Evolutionary conservation across 805 yeast species (phyloP).

Genomic region (Hanseniaspora lindneri): DNA sequence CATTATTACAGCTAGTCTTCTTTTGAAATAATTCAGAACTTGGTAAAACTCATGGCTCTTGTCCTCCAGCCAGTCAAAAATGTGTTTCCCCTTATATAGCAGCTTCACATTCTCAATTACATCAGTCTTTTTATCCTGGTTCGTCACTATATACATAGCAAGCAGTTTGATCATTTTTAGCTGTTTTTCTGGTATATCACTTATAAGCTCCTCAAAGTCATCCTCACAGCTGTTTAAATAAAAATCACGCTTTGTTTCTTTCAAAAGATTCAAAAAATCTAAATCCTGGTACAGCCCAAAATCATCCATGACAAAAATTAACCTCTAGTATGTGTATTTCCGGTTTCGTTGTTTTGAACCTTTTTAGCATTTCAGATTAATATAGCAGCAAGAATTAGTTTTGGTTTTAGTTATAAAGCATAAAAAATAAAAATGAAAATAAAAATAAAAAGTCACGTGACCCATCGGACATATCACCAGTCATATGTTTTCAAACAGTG

Average conservation of each 20-base stretch:
- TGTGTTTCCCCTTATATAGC: neutral
- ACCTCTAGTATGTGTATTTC: neutral
- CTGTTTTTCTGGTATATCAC: neutral
- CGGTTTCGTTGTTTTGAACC: too few relatives aligned
- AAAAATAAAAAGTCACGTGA: too few relatives aligned
- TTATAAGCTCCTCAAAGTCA: neutral
- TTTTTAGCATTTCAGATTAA: too few relatives aligned
- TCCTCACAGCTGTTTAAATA: neutral
- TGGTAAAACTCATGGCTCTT: conserved; percentile 1
- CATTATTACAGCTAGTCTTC: neutral
- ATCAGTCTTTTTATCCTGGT: neutral
- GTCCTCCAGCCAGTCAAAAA: conserved; percentile 11
- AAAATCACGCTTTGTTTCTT: neutral
- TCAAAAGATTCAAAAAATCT: neutral
- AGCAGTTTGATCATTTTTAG: conserved; percentile 9
- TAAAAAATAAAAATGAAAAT: too few relatives aligned
- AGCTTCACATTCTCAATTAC: neutral
- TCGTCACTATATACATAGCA: conserved; percentile 1
- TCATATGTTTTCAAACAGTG: too few relatives aligned
- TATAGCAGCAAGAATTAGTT: too few relatives aligned
- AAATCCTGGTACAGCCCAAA: neutral
- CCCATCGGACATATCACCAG: too few relatives aligned
- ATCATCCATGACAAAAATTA: neutral
- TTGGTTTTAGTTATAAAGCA: too few relatives aligned
- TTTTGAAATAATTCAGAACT: neutral